phyloP scores from a whole-genome alignment of 768 basidiomycete species.

The Mycena epipterygia region DNA sequence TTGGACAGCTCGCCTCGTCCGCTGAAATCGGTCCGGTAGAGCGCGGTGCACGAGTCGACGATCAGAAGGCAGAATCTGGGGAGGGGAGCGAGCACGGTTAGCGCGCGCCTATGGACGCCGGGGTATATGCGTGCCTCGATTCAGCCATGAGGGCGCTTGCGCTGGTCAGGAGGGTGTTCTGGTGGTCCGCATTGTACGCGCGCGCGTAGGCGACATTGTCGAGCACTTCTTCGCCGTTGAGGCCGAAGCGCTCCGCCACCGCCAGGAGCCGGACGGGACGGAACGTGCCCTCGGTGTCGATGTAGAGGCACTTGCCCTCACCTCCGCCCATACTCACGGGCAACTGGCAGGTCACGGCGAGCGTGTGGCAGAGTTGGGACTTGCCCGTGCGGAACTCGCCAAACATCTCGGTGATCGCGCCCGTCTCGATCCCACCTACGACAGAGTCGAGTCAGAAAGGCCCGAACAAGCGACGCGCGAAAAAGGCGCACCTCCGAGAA shows the following conservation, averaged over 20 bases:
- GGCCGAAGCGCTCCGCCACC: constrained; percentile 95
- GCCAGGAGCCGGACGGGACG: constrained; percentile 95
- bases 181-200: constrained; percentile 99
- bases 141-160: constrained; percentile 99
- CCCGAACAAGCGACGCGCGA: constrained; percentile 21
- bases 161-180: constrained; percentile 87
- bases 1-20: constrained; percentile 96
- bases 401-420: constrained; percentile 97
- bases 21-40: constrained; percentile 96
- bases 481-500: constrained; percentile 81
- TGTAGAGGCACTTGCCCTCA: constrained; percentile 98
- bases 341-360: constrained; percentile 98
- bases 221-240: constrained; percentile 97
- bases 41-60: constrained; percentile 95
- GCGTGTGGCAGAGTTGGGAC: constrained; percentile 97
- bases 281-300: constrained; percentile 99
- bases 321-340: constrained; percentile 98
- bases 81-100: constrained; percentile 30
- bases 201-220: constrained; percentile 99
- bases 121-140: constrained; percentile 78
- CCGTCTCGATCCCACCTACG: constrained; percentile 95
- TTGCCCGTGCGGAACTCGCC: constrained; percentile 99
- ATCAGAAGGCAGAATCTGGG: constrained; percentile 94
- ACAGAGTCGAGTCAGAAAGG: neutral
- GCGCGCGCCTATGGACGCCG: constrained; percentile 40